Evolutionary conservation across 495 filamentous ascomycete species (phyloP), one percentile per base, ranked within the genome.

Genomic region (Cercophora sp.): DNA sequence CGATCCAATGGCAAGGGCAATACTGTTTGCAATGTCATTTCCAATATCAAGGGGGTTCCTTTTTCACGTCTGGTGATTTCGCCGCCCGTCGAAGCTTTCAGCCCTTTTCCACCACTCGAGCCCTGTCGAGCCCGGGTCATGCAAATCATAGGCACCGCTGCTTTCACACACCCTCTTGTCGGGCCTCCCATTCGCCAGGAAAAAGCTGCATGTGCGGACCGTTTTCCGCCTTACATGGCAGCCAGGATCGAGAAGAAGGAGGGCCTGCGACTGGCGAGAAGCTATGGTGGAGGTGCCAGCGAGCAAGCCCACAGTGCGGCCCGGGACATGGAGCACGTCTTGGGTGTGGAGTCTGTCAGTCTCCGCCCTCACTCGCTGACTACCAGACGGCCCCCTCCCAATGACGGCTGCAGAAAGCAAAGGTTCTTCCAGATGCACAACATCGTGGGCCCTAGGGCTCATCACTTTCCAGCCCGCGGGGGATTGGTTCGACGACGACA

Each of bases 221-320:
- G 67, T 70, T 70, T 66, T 70, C 67, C 67, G 67, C 67, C 67
- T 59, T 64, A 68, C 65, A 70, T 66, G 60, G 53, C 52, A 48
- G 58, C 62, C 62, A 62, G 58, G 66, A 61, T 62, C 32, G 50
- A 61, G 59, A 52, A 42, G 53, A 51, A 53, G 58, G 41, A 55
- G 41, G 37, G 35, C n/a, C 37, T 43, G 43, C 44, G 44, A 49
- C 44, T 53, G 51, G 55, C 57, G 46, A 53, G 53, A n/a, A n/a
- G n/a, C n/a, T n/a, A n/a, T n/a, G n/a, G n/a, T n/a, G n/a, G n/a
- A n/a, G n/a, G n/a, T n/a, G n/a, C n/a, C n/a, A n/a, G n/a, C n/a
- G n/a, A n/a, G 35, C 16, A 52, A 27, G 35, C 26, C 36, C 34
- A 51, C 48, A 51, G 48, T 51, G 48, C 48, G 48, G 15, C 23